Percentiles rank a stretch among this genome's conserved stretches.
Evolutionary conservation across 1,139 yeast species (phyloP).

Genomic region (Kurtzmaniella quercitrusa): DNA sequence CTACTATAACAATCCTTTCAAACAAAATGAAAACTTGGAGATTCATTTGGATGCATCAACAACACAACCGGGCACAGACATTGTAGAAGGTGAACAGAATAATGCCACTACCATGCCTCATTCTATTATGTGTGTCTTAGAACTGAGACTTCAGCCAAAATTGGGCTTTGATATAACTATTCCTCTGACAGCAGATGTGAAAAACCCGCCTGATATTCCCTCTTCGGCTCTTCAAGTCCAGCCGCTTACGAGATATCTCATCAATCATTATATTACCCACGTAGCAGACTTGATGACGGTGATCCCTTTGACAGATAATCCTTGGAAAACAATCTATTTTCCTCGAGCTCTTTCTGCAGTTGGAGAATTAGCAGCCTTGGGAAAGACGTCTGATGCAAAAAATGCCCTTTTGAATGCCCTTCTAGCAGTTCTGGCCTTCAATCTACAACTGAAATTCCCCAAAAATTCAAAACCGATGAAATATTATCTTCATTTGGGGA

Average conservation of each 20-base stretch:
- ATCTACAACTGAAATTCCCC: slow-evolving; percentile 67
- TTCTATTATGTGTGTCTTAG: slow-evolving; percentile 45
- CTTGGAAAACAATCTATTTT: slow-evolving; percentile 82
- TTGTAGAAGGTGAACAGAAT: slow-evolving; percentile 33
- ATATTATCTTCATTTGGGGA: slow-evolving; percentile 68
- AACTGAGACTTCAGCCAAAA: slow-evolving; percentile 42
- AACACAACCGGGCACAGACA: slow-evolving; percentile 22
- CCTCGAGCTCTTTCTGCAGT: slow-evolving; percentile 79
- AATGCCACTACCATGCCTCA: slow-evolving; percentile 39
- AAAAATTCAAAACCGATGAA: slow-evolving; percentile 60
- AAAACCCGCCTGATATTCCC: slow-evolving; percentile 33
- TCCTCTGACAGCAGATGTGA: slow-evolving; percentile 11
- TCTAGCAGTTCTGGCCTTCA: slow-evolving; percentile 78
- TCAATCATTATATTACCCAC: slow-evolving; percentile 70
- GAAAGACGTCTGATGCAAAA: slow-evolving; percentile 71
- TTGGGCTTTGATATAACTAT: slow-evolving; percentile 35
- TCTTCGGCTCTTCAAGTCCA: slow-evolving; percentile 59
- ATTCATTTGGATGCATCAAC: slow-evolving; percentile 41
- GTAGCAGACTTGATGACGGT: slow-evolving; percentile 90
- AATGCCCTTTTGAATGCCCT: slow-evolving; percentile 77
- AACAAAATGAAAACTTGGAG: slow-evolving; percentile 38
- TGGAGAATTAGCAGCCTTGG: slow-evolving; percentile 75
- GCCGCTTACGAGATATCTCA: slow-evolving; percentile 63
- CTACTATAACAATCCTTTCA: slow-evolving; percentile 42
- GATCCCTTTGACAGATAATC: slow-evolving; percentile 73